phyloP scores from a whole-genome alignment of 1,284 basidiomycete genomes.

The Malassezia psittaci region DNA sequence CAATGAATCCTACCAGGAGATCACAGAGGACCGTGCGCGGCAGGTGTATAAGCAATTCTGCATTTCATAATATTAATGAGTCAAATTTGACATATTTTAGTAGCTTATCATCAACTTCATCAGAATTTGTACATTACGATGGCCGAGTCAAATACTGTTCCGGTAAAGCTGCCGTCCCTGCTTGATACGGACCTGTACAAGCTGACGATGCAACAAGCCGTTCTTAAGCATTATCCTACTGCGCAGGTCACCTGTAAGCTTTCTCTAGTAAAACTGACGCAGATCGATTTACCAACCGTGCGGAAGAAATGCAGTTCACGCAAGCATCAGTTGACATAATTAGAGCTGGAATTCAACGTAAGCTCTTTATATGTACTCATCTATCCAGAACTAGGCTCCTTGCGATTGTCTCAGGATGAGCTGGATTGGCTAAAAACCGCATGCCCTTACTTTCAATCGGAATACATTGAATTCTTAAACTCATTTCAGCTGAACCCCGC shows the following conservation, averaged over 20 bases:
- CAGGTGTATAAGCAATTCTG: conserved; percentile 53
- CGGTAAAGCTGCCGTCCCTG: conserved; percentile 53
- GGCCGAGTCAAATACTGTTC: not conserved
- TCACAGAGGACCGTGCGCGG: conserved; percentile 67
- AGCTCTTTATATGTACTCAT: not conserved
- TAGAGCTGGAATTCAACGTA: conserved; percentile 53
- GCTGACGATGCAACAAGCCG: conserved; percentile 95
- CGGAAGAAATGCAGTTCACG: conserved; percentile 62
- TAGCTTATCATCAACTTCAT: too few species aligned
- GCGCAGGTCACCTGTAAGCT: conserved; percentile 50
- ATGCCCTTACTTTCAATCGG: conserved; percentile 66
- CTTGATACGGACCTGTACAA: conserved; percentile 96
- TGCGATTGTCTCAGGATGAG: conserved; percentile 61
- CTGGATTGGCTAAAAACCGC: conserved; percentile 58
- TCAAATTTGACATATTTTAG: too few species aligned
- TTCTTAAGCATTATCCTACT: conserved; percentile 67
- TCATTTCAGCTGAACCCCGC: conserved; percentile 66
- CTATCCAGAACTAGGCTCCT: conserved; percentile 57
- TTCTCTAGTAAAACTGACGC: not conserved
- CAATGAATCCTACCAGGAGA: conserved; percentile 78
- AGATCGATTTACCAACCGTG: conserved; percentile 75
- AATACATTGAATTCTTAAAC: conserved; percentile 68
- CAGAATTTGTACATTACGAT: not conserved
- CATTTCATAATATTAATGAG: too few species aligned
- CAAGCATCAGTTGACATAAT: conserved; percentile 62